Evolutionary conservation across 169 alveolate species (phyloP), one percentile per base, ranked within the genome.

Genomic region (Plasmodium inui): DNA sequence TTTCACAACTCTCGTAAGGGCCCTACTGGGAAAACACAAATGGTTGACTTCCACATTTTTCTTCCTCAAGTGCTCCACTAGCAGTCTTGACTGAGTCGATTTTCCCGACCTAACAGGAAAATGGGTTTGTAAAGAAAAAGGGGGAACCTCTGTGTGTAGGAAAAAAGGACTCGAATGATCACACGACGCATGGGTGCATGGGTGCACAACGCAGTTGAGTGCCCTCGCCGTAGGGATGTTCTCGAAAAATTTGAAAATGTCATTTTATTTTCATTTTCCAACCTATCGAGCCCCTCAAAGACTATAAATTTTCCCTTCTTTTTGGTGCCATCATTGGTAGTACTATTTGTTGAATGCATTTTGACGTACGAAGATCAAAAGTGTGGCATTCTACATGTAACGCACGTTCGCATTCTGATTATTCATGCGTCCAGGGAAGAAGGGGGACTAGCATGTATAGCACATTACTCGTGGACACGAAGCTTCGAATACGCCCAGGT

Each of bases 231-330:
- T 50, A 50, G 0, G 61, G 4, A 12, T 14, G n/a, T 50, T 50
- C 26, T 50, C 9, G 14, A 9, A 37, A 79, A 79, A 79, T 0
- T 19, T 14, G 61, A 39, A 53, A 19, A 4, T 34, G 17, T 82
- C 17, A 14, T 44, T 82, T 10, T 50, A 22, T 44, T 82, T 17
- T 53, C 39, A 8, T 19, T 53, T 93, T 39, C 89, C 4, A 78
- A 97, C 98, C 98, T 95, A 95, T 98, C 99, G 2, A 98, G 95
- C 0, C 99, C 99, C 93, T 98, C 99, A 37, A 98, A 97, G 10
- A 98, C 99, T 17, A 98, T 97, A 83, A 98, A 98, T 46, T 96
- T 81, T 3, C 99, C 99, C 50, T 98, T 93, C 53, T 86, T 86
- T 17, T 12, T 44, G 70, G 61, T 74, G 78, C 41, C 30, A 44